Evolutionary conservation across 2,329 filamentous ascomycete genomes (phyloP).

Genomic region (Lachnellula hyalina): DNA sequence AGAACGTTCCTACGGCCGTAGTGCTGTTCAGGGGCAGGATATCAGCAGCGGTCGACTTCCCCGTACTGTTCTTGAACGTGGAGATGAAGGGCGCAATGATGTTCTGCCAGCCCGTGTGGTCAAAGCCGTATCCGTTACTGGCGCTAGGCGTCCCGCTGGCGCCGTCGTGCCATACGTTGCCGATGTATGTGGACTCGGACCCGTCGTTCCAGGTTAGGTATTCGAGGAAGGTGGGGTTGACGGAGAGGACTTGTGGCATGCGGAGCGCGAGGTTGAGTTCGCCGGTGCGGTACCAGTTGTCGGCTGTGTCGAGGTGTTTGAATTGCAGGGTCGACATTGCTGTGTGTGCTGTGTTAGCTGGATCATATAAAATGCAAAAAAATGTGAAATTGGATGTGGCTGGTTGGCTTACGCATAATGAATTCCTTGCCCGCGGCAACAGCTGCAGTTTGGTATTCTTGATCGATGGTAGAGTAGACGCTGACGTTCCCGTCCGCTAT

Average conservation of each 20-base stretch:
- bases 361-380: not conserved
- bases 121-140: slow-evolving; percentile 28
- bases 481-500: slow-evolving; percentile 19
- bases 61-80: slow-evolving; percentile 31
- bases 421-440: slow-evolving; percentile 31
- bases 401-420: slow-evolving; percentile 31
- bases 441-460: slow-evolving; percentile 28
- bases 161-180: slow-evolving; percentile 34
- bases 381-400: too few relatives aligned
- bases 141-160: slow-evolving; percentile 24
- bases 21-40: slow-evolving; percentile 20
- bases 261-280: slow-evolving; percentile 34
- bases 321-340: slow-evolving; percentile 34
- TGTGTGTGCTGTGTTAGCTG: not conserved
- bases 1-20: slow-evolving; percentile 26
- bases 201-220: slow-evolving; percentile 39
- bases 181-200: slow-evolving; percentile 37
- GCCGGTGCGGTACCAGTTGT: slow-evolving; percentile 34
- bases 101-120: slow-evolving; percentile 34
- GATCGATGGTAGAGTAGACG: slow-evolving; percentile 29
- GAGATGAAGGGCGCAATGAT: slow-evolving; percentile 34
- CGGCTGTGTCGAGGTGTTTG: slow-evolving; percentile 30
- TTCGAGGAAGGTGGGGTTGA: slow-evolving; percentile 36
- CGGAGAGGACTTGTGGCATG: slow-evolving; percentile 27
- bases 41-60: slow-evolving; percentile 19